Evolutionary conservation across 345 rosid species (phyloP).

Genomic region (Citrus australasica): DNA sequence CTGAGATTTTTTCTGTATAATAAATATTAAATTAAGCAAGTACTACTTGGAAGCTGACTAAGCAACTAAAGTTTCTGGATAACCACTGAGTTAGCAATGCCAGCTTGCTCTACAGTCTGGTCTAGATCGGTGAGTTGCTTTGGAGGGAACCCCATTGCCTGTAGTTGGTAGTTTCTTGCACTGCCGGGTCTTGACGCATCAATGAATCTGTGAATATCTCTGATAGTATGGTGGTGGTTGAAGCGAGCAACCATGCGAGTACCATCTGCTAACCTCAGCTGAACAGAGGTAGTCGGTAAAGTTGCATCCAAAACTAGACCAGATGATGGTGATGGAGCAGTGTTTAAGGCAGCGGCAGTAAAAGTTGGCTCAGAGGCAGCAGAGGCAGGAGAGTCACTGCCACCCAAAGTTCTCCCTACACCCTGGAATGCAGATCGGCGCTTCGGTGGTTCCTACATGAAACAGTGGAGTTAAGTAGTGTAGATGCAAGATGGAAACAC

Average conservation of each 20-base stretch:
- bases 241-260: conserved; percentile 69
- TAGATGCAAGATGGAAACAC: neutral
- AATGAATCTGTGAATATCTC: conserved; percentile 76
- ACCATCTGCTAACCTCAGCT: conserved; percentile 86
- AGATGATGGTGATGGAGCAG: conserved; percentile 49
- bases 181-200: conserved; percentile 81
- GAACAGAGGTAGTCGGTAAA: conserved; percentile 64
- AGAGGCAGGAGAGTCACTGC: conserved; percentile 16
- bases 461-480: neutral
- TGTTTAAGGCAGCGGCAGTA: conserved; percentile 18
- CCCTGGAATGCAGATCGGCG: conserved; percentile 38
- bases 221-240: conserved; percentile 67
- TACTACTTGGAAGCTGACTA: too few relatives aligned
- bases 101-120: conserved; percentile 91
- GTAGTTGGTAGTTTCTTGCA: conserved; percentile 60
- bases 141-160: conserved; percentile 97
- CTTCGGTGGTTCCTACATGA: conserved; percentile 50
- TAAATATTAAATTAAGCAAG: neutral
- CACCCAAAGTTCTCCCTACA: conserved; percentile 65
- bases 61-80: conserved; percentile 75
- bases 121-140: conserved; percentile 59
- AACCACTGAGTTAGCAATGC: conserved; percentile 82
- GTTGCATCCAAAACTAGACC: conserved; percentile 64
- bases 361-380: conserved; percentile 29
- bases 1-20: too few relatives aligned